A percentile compares a stretch with the other conserved stretches of the same genome.
Conservation (phyloP, 192 early-diverging fungal species). For the Gamsiella multidivaricata region DNA sequence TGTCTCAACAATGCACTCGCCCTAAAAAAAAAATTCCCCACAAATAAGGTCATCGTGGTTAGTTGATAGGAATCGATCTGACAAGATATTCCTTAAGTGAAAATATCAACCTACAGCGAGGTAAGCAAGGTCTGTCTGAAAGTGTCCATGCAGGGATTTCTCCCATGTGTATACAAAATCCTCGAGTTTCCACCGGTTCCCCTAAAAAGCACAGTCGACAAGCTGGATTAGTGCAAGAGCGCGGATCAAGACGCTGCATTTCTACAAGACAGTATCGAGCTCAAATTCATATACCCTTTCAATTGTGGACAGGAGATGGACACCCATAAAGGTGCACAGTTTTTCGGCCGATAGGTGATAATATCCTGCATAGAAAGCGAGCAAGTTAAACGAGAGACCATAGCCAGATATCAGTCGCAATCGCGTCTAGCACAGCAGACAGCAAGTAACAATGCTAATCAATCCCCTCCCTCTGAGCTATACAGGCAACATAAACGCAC, state of each 20-base stretch:
- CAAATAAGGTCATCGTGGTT: neutral
- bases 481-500: neutral
- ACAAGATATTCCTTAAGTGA: neutral
- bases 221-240: neutral
- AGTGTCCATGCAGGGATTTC: slow-evolving; percentile 42
- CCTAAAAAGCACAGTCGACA: slow-evolving; percentile 14
- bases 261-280: neutral
- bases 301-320: slow-evolving; percentile 19
- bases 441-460: neutral
- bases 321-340: slow-evolving; percentile 31
- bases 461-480: neutral
- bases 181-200: slow-evolving; percentile 52
- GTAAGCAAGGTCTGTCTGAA: slow-evolving; percentile 34
- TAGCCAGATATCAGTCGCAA: too few relatives aligned
- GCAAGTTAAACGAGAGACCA: neutral
- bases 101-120: slow-evolving; percentile 38
- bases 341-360: slow-evolving; percentile 21
- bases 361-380: neutral
- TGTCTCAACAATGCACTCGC: slow-evolving; percentile 36
- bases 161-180: slow-evolving; percentile 59
- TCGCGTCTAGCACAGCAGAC: too few relatives aligned
- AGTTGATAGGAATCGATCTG: neutral
- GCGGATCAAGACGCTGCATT: neutral
- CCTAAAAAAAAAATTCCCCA: slow-evolving; percentile 19
- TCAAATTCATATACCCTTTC: slow-evolving; percentile 27